phyloP scores from a whole-genome alignment of 2,329 filamentous ascomycete species.

The Fusarium praegraminearum region DNA sequence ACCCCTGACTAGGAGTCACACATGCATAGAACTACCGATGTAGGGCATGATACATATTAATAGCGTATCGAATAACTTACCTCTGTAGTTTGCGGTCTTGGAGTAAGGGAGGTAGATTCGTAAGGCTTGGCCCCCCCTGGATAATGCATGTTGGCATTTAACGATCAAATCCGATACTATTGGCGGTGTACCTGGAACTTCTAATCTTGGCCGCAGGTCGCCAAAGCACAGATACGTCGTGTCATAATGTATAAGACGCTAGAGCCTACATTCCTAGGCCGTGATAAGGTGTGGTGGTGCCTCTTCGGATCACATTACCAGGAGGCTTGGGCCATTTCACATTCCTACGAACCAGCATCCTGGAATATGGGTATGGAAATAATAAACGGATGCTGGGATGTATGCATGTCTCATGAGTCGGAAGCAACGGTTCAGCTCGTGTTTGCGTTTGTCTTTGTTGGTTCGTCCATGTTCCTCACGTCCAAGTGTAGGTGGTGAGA shows the following conservation, averaged over 20 bases:
- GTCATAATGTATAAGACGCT: slow-evolving; percentile 13
- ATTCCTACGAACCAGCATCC: slow-evolving; percentile 31
- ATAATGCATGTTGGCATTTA: slow-evolving; percentile 25
- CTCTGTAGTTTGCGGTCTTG: slow-evolving; percentile 3
- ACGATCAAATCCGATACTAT: neutral
- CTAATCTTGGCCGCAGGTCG: slow-evolving; percentile 3
- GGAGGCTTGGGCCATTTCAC: slow-evolving; percentile 2
- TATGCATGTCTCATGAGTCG: slow-evolving; percentile 19
- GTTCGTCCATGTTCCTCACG: neutral
- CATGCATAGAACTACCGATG: slow-evolving; percentile 26
- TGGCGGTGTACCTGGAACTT: neutral
- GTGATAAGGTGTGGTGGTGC: slow-evolving; percentile 28
- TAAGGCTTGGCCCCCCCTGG: slow-evolving; percentile 23
- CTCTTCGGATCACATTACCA: slow-evolving; percentile 3
- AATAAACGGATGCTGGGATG: neutral
- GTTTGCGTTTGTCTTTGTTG: neutral
- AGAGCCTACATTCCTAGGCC: slow-evolving; percentile 26
- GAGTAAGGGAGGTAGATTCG: slow-evolving; percentile 8
- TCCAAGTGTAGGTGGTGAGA: neutral
- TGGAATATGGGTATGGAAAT: slow-evolving; percentile 15
- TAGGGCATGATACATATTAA: slow-evolving; percentile 20
- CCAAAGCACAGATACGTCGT: slow-evolving; percentile 9
- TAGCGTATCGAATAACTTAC: slow-evolving; percentile 11
- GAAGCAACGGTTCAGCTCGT: neutral
- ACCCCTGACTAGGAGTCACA: slow-evolving; percentile 38